These are phyloP conservation scores for Trypanosoma mega DNA, from an alignment of 208 protist genomes.

Conservation along the genomic window DNA sequence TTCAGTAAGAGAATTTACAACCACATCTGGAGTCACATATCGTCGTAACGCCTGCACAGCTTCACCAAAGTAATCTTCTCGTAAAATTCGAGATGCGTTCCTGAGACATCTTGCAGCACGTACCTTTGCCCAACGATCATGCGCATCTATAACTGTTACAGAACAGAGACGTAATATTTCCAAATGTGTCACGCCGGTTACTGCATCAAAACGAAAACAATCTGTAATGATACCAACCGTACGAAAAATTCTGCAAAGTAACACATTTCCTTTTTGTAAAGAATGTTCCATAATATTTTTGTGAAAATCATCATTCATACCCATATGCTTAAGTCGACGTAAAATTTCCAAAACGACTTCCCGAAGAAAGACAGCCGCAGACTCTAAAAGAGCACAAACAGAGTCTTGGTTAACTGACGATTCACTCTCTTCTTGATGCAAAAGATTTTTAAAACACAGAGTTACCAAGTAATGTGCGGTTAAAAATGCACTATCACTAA, in stretches of 20 bases:
- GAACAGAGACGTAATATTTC: constrained; percentile 78
- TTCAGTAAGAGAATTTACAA: constrained; percentile 63
- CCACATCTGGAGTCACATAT: constrained; percentile 33
- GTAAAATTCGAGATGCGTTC: constrained; percentile 50
- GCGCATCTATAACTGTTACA: constrained; percentile 44
- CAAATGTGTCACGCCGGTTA: constrained; percentile 60
- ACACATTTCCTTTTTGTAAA: constrained; percentile 12
- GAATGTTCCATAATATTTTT: not conserved
- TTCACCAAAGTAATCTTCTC: constrained; percentile 50
- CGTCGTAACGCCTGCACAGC: constrained; percentile 31
- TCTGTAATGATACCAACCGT: constrained; percentile 68
- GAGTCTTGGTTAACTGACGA: constrained; percentile 47
- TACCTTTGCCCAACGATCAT: constrained; percentile 65
- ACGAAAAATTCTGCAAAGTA: constrained; percentile 72
- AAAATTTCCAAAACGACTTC: constrained; percentile 41
- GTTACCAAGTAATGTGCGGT: constrained; percentile 75
- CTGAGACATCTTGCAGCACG: constrained; percentile 65
- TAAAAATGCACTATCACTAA: constrained; percentile 69
- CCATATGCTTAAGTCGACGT: constrained; percentile 12
- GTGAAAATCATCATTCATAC: not conserved
- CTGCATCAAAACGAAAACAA: constrained; percentile 75
- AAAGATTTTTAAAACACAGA: constrained; percentile 66
- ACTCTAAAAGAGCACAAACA: constrained; percentile 64
- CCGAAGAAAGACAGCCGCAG: constrained; percentile 62
- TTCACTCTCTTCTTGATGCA: constrained; percentile 20